Conservation (phyloP, 768 basidiomycete species). For the Suillus americanus region DNA sequence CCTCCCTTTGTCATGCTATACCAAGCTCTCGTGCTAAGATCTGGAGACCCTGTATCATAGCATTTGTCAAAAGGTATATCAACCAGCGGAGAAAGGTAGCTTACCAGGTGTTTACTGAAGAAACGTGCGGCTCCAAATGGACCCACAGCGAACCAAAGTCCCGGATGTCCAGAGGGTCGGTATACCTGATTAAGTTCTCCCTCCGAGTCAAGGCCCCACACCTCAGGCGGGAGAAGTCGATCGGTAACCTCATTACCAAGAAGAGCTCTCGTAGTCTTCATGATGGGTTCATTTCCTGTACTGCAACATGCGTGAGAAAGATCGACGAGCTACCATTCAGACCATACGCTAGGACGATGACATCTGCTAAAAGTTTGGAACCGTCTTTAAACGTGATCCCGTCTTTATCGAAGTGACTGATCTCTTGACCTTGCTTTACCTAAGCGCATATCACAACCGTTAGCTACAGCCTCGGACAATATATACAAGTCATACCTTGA, state of each 20-base stretch:
- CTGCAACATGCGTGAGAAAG: neutral
- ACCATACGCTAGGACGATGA: conserved; percentile 50
- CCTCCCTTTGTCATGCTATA: neutral
- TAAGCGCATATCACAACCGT: conserved; percentile 11
- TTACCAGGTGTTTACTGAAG: conserved; percentile 1
- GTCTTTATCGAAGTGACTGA: conserved; percentile 39
- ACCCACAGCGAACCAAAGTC: neutral
- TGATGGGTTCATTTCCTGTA: neutral
- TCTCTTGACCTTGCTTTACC: conserved; percentile 34
- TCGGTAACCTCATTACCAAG: neutral
- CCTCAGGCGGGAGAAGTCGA: neutral
- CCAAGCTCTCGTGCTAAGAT: conserved; percentile 1
- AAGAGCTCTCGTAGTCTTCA: neutral
- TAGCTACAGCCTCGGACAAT: neutral
- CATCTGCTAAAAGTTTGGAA: conserved; percentile 39
- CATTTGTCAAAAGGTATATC: neutral
- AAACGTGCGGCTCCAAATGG: neutral
- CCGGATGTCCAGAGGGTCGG: neutral
- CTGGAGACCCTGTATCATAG: neutral
- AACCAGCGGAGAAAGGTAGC: neutral
- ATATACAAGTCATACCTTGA: neutral
- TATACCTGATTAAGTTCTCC: neutral
- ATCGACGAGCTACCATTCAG: conserved; percentile 13
- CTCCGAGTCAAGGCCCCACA: conserved; percentile 1
- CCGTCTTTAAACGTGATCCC: conserved; percentile 41